Percentiles rank a stretch among this genome's conserved stretches.
Conservation (phyloP, 1,139 yeast species). For the Zygoascus meyerae region DNA sequence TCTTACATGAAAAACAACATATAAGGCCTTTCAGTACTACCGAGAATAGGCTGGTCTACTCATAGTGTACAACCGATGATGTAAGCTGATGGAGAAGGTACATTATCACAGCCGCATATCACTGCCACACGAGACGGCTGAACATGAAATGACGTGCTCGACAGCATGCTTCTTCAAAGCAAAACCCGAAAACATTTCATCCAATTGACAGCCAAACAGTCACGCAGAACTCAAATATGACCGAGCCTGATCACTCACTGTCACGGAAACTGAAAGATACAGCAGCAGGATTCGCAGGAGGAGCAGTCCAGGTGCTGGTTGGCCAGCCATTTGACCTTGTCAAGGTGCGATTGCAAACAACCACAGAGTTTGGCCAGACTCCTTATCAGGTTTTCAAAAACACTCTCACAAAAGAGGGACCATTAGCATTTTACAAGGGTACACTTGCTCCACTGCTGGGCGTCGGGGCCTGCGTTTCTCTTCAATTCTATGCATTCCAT, state of each 20-base stretch:
- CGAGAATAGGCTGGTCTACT: no score
- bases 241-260: constrained; percentile 42
- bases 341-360: constrained; percentile 58
- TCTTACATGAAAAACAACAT: no score
- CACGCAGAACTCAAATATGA: neutral
- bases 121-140: constrained; percentile 2
- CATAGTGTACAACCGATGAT: no score
- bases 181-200: neutral
- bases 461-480: constrained; percentile 89
- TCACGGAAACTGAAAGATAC: constrained; percentile 57
- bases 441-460: constrained; percentile 83
- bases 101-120: neutral
- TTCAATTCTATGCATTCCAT: constrained; percentile 74
- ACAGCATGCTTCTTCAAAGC: neutral
- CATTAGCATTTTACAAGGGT: constrained; percentile 80
- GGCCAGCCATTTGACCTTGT: constrained; percentile 74
- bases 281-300: constrained; percentile 43
- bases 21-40: no score
- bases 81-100: no score
- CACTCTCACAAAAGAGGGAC: constrained; percentile 63
- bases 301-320: constrained; percentile 64
- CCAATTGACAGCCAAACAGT: no score
- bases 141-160: neutral
- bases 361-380: constrained; percentile 38
- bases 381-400: constrained; percentile 49